These are phyloP conservation scores for Phaffia australis DNA, from an alignment of 768 basidiomycete genomes.

Conservation along the genomic window DNA sequence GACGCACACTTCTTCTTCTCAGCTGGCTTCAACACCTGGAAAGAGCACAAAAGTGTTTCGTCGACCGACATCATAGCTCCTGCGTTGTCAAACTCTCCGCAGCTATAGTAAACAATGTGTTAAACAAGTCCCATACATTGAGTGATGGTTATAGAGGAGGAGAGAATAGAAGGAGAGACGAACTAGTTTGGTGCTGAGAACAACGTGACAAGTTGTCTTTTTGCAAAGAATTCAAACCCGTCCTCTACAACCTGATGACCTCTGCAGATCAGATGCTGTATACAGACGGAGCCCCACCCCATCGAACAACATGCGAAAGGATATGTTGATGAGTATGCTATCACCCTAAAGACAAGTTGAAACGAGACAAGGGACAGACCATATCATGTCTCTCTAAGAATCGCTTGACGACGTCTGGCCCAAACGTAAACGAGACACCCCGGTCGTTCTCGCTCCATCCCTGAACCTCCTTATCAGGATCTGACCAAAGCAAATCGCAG, in stretches of 20 bases:
- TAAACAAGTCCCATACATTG: neutral
- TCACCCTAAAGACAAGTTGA: neutral
- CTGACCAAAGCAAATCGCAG: slow-evolving; percentile 29
- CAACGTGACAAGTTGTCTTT: slow-evolving; percentile 28
- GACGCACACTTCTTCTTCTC: slow-evolving; percentile 64
- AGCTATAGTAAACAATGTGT: neutral
- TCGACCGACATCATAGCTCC: slow-evolving; percentile 98
- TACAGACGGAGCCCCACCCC: neutral
- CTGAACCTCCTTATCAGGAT: slow-evolving; percentile 28
- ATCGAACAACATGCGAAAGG: neutral
- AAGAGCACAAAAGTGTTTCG: slow-evolving; percentile 90
- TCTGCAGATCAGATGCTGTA: neutral
- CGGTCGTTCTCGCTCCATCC: slow-evolving; percentile 28
- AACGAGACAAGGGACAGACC: slow-evolving; percentile 15
- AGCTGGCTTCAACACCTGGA: slow-evolving; percentile 99
- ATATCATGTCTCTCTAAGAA: slow-evolving; percentile 29
- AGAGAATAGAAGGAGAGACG: neutral
- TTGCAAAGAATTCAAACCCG: slow-evolving; percentile 30
- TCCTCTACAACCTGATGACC: slow-evolving; percentile 28
- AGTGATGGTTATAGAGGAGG: too few species aligned
- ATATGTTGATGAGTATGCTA: slow-evolving; percentile 1
- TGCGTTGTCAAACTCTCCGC: slow-evolving; percentile 27
- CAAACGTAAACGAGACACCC: slow-evolving; percentile 27
- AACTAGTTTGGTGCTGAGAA: slow-evolving; percentile 30
- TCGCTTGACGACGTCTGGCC: slow-evolving; percentile 27